Evolutionary conservation across 495 filamentous ascomycete species (phyloP).

Genomic region (Beverwykella pulmonaria): DNA sequence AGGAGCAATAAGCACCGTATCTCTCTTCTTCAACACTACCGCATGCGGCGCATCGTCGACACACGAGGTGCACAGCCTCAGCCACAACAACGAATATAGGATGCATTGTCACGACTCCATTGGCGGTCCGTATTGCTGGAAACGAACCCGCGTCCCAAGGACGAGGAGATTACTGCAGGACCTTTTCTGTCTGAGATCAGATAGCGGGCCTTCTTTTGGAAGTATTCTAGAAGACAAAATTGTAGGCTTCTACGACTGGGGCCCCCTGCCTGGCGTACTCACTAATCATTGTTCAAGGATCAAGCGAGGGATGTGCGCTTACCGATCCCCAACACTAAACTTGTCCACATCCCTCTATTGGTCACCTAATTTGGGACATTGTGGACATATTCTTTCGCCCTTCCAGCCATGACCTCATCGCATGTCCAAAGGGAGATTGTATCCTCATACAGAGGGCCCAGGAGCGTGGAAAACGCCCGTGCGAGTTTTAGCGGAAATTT

Average conservation of each 20-base stretch:
- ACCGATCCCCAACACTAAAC: conserved; percentile 7
- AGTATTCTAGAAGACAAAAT: conserved; percentile 26
- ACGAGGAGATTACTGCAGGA: conserved; percentile 24
- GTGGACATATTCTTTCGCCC: neutral
- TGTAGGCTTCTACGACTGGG: neutral
- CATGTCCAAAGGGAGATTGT: conserved; percentile 6
- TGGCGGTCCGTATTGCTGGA: conserved; percentile 15
- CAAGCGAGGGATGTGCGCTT: conserved; percentile 27
- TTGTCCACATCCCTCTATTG: conserved; percentile 6
- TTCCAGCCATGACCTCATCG: conserved; percentile 28
- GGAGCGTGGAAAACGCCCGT: neutral
- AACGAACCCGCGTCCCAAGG: conserved; percentile 4
- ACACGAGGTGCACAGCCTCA: conserved; percentile 22
- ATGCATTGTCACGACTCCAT: neutral
- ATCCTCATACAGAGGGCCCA: conserved; percentile 6
- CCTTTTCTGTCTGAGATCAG: conserved; percentile 27
- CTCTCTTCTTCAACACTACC: neutral
- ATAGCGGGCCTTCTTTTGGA: conserved; percentile 2
- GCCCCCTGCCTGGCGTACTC: conserved; percentile 15
- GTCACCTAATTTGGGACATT: conserved; percentile 21
- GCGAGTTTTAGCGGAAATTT: conserved; percentile 16
- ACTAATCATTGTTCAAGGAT: conserved; percentile 18
- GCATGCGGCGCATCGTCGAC: conserved; percentile 1
- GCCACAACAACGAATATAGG: conserved; percentile 21
- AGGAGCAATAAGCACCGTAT: conserved; percentile 17